Base-by-base conservation (phyloP, 108 stramenopile species). In the Schizochytrium sp. region DNA sequence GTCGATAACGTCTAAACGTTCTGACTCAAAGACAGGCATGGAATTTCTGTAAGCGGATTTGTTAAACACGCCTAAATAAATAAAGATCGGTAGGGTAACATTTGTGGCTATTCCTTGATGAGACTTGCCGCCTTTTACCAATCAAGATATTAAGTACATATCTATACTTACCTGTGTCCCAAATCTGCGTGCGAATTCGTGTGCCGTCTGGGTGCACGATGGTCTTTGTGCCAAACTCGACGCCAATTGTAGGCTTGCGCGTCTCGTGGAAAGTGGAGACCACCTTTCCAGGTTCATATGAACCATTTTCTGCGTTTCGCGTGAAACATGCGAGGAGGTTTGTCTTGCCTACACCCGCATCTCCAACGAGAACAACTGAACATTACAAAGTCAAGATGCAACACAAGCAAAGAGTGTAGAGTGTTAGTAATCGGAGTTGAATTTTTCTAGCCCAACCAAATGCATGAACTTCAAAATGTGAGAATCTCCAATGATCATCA, bases 301-400 rank as follows among this genome's bases (percentile, higher is more conserved):
- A 42, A 44, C 57, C 57, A 28, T 87, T 57, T 28, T 87, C 87
- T 59, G 57, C 76, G n/a, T 83, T 83, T 2, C 76, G 76, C 12
- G 91, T 91, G 60, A 91, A 91, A 91, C 89, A 91, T 19, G 91
- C 90, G 58, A 91, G 87, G 4, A 91, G 87, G 89, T 91, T 91
- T 13, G 91, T 91, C 46, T 91, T 91, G 44, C 91, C 91, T 10
- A 91, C 91, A 47, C 89, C 91, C 7, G 91, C 56, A 57, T 91
- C 91, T 46, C 91, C 91, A 17, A 91, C 91, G 19, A 91, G 91
- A 4, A 91, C 91, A 46, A 91, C 64, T 69, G 64, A 44, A 5
- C 28, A 69, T 69, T 15, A 8, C 1, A 58, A 17, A 17, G 13
- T 17, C 57, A 28, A 28, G 28, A 28, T 28, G 28, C 28, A 28